A percentile compares a stretch with the other conserved stretches of the same genome.
Conservation (phyloP, 1,139 yeast species). For the Kodamaea plutei region DNA sequence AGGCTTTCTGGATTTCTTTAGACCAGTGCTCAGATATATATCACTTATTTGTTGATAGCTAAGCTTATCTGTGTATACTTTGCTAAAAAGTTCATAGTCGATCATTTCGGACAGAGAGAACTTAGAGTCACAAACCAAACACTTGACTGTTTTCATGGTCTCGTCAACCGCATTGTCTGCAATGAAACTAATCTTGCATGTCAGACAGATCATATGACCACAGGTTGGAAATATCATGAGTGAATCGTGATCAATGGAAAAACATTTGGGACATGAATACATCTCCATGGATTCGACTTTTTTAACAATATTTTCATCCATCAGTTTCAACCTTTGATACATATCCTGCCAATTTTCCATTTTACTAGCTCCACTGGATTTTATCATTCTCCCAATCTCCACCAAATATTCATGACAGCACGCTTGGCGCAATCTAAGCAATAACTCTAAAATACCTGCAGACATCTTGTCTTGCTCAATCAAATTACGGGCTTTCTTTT, state of each 20-base stretch:
- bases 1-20: constrained; percentile 11
- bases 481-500: constrained; percentile 51
- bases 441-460: constrained; percentile 63
- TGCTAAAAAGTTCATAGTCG: constrained; percentile 50
- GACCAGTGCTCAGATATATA: constrained; percentile 8
- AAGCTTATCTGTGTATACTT: constrained; percentile 30
- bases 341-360: constrained; percentile 21
- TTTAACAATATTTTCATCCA: constrained; percentile 13
- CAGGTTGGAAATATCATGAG: constrained; percentile 52
- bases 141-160: constrained; percentile 41
- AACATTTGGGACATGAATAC: constrained; percentile 65
- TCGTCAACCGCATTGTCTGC: constrained; percentile 36
- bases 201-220: constrained; percentile 66
- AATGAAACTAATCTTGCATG: constrained; percentile 54
- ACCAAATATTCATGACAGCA: constrained; percentile 83
- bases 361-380: constrained; percentile 11
- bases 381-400: constrained; percentile 53
- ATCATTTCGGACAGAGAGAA: constrained; percentile 43
- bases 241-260: constrained; percentile 45
- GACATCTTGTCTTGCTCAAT: constrained; percentile 19
- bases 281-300: constrained; percentile 15
- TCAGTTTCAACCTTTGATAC: constrained; percentile 14
- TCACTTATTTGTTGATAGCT: constrained; percentile 4
- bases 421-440: constrained; percentile 83
- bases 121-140: constrained; percentile 44